Evolutionary conservation across 805 yeast species (phyloP).

Genomic region (Yamadazyma akitaensis): DNA sequence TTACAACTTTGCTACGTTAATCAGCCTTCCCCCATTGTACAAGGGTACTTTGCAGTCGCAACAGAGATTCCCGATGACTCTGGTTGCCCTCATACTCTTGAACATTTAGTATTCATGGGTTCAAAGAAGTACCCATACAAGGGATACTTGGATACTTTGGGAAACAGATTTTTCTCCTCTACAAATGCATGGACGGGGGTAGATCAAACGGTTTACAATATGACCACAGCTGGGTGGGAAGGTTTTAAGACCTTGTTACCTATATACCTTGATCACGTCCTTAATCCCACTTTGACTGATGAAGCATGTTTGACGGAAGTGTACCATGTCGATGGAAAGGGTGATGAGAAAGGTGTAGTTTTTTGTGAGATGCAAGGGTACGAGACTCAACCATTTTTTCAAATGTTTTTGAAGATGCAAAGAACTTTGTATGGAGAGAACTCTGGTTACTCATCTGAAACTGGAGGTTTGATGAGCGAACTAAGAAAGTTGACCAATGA

Average conservation of each 20-base stretch:
- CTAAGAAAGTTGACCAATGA: constrained; percentile 70
- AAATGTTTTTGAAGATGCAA: constrained; percentile 57
- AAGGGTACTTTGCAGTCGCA: constrained; percentile 94
- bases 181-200: constrained; percentile 98
- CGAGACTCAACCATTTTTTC: constrained; percentile 73
- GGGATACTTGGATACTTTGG: constrained; percentile 83
- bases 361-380: constrained; percentile 96
- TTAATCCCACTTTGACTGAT: constrained; percentile 82
- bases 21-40: constrained; percentile 81
- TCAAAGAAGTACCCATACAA: constrained; percentile 85
- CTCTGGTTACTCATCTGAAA: constrained; percentile 88
- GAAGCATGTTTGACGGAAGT: constrained; percentile 93
- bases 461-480: constrained; percentile 85
- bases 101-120: constrained; percentile 94
- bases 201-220: constrained; percentile 91
- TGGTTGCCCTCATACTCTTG: constrained; percentile 94
- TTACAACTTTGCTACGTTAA: constrained; percentile 73
- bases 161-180: constrained; percentile 75
- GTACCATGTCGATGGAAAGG: constrained; percentile 87
- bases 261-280: constrained; percentile 81
- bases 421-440: constrained; percentile 49
- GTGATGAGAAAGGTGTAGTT: constrained; percentile 93
- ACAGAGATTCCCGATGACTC: constrained; percentile 85
- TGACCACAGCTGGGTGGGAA: constrained; percentile 93
- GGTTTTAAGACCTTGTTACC: constrained; percentile 85